Evolutionary conservation across 345 rosid genomes (phyloP).

Genomic region (Salix dunnii): DNA sequence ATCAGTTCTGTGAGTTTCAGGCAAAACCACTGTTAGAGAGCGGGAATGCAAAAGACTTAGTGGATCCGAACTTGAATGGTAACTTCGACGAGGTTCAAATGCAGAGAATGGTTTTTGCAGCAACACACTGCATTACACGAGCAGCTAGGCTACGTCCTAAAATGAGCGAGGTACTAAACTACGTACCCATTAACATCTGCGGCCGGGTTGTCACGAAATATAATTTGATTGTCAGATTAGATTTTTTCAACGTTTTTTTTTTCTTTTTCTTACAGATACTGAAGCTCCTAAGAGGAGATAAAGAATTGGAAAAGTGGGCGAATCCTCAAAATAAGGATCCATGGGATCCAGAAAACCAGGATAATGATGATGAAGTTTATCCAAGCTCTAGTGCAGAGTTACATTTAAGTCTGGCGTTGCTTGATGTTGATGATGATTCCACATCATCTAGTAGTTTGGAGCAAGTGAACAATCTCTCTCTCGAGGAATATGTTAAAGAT

Average conservation of each 20-base stretch:
- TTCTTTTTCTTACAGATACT: conserved; percentile 43
- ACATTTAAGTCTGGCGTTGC: conserved; percentile 66
- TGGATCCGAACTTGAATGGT: conserved; percentile 61
- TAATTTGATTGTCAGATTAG: background rate
- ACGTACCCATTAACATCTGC: background rate
- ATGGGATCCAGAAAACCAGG: conserved; percentile 39
- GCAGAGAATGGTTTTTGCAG: conserved; percentile 71
- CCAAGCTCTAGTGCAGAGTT: conserved; percentile 55
- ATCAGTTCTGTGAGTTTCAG: conserved; percentile 39
- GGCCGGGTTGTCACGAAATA: background rate
- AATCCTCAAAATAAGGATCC: conserved; percentile 7
- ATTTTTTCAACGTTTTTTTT: background rate
- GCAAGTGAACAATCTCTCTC: conserved; percentile 41
- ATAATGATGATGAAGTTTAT: conserved; percentile 75
- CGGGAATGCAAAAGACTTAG: conserved; percentile 47
- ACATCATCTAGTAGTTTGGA: conserved; percentile 64
- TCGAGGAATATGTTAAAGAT: conserved; percentile 52
- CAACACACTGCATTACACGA: conserved; percentile 61
- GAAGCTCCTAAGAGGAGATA: conserved; percentile 55
- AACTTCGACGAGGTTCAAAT: conserved; percentile 54
- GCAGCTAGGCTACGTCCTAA: conserved; percentile 77
- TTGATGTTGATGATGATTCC: conserved; percentile 60
- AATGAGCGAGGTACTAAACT: conserved; percentile 54
- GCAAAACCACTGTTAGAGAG: conserved; percentile 65
- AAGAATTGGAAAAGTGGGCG: conserved; percentile 29